Evolutionary conservation across 192 early-diverging fungal species (phyloP).

Genomic region (Paraglomus brasilianum): DNA sequence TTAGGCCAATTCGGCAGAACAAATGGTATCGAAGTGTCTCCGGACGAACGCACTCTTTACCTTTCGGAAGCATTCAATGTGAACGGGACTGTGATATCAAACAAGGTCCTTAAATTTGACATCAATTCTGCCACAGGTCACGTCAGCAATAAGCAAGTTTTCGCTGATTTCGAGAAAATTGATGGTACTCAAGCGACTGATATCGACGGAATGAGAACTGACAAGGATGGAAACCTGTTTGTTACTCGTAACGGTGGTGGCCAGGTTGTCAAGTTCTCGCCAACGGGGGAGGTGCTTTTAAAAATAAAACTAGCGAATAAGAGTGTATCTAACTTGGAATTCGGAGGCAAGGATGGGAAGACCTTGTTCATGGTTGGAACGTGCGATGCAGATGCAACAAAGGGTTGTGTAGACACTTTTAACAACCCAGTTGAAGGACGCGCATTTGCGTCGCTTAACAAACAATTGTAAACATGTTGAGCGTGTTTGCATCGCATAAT

Average conservation of each 20-base stretch:
- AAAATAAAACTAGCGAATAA: conserved; percentile 38
- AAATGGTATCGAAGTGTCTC: conserved; percentile 58
- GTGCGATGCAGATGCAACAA: conserved; percentile 40
- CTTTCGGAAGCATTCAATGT: conserved; percentile 52
- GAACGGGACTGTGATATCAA: conserved; percentile 41
- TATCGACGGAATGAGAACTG: conserved; percentile 57
- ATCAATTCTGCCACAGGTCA: conserved; percentile 39
- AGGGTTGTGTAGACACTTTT: conserved; percentile 47
- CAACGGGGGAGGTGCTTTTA: conserved; percentile 37
- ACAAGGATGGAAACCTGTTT: conserved; percentile 52
- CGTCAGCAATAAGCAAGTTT: conserved; percentile 31
- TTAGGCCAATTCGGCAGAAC: conserved; percentile 48
- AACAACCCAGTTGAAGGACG: not conserved
- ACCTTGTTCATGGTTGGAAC: conserved; percentile 52
- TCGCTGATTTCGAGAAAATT: conserved; percentile 49
- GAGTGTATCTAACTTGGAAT: conserved; percentile 47
- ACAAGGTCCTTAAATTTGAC: conserved; percentile 47
- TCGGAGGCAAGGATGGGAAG: conserved; percentile 46
- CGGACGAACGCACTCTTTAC: conserved; percentile 54
- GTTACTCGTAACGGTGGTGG: conserved; percentile 53
- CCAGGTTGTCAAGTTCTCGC: conserved; percentile 48
- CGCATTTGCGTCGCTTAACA: not conserved
- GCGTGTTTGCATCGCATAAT: too few species aligned
- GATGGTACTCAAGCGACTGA: conserved; percentile 46
- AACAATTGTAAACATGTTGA: too few species aligned